Percentiles rank a stretch among this genome's conserved stretches.
Evolutionary conservation across 768 basidiomycete genomes (phyloP).

Genomic region (Phylloporus rhodoxanthus): DNA sequence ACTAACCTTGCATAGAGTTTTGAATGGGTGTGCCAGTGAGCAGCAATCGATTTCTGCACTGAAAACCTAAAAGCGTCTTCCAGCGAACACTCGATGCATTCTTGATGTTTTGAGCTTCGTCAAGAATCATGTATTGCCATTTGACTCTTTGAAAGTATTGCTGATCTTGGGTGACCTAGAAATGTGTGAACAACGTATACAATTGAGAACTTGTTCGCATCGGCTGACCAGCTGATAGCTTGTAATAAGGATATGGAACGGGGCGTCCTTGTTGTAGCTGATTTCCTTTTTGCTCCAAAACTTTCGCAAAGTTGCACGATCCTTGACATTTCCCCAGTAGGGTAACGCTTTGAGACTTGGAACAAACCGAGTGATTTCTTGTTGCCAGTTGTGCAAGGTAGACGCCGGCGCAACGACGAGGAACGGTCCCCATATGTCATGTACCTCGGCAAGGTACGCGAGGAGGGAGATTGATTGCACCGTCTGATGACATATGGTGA

Average conservation of each 20-base stretch:
- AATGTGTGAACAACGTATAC: conserved; percentile 2
- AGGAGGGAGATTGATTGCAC: conserved; percentile 97
- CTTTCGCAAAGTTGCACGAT: conserved; percentile 87
- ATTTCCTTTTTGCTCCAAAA: conserved; percentile 99
- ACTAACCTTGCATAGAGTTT: conserved; percentile 95
- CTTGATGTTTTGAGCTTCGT: conserved; percentile 99
- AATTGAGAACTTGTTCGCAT: not conserved
- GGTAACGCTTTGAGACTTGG: conserved; percentile 91
- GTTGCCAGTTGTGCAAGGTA: conserved; percentile 98
- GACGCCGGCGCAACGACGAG: conserved; percentile 96
- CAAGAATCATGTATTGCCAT: conserved; percentile 99
- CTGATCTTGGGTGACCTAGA: conserved; percentile 88
- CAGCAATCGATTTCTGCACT: conserved; percentile 90
- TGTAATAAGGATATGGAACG: conserved; percentile 94
- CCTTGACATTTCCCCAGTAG: conserved; percentile 98
- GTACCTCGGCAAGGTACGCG: conserved; percentile 92
- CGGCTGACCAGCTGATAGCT: conserved; percentile 85
- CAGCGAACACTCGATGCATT: conserved; percentile 92
- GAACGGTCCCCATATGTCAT: conserved; percentile 99
- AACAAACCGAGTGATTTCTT: conserved; percentile 93
- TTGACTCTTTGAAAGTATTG: conserved; percentile 96
- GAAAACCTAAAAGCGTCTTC: conserved; percentile 95
- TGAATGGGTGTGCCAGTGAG: conserved; percentile 98
- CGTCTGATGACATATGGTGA: conserved; percentile 46
- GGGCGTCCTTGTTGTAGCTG: conserved; percentile 90